A percentile compares a stretch with the other conserved stretches of the same genome.
phyloP scores from a whole-genome alignment of 2,329 filamentous ascomycete species.

The Pochonia chlamydosporia region DNA sequence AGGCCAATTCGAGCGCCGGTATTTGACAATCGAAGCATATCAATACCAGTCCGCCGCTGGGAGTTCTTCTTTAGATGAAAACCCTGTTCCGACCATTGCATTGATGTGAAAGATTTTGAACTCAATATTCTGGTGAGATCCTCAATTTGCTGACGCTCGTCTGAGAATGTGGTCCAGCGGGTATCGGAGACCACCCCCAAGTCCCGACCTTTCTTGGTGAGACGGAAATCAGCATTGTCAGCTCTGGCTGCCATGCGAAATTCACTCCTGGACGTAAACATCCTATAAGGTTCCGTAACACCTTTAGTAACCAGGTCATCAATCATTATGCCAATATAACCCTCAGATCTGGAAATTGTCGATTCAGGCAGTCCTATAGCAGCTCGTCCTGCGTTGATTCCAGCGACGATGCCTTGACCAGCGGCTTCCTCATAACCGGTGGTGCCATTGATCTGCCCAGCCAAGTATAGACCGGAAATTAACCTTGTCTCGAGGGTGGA shows the following conservation, averaged over 20 bases:
- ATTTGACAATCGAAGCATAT: constrained; percentile 66
- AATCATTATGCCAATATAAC: constrained; percentile 98
- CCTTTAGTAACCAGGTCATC: constrained; percentile 96
- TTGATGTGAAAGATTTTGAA: constrained; percentile 50
- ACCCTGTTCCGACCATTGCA: constrained; percentile 63
- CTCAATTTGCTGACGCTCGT: constrained; percentile 61
- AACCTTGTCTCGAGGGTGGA: constrained; percentile 92
- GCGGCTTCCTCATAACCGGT: constrained; percentile 98
- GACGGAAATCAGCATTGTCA: constrained; percentile 86
- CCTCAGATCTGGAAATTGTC: constrained; percentile 72
- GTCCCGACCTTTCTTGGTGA: constrained; percentile 71
- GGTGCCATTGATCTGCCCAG: constrained; percentile 96
- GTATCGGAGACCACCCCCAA: constrained; percentile 74
- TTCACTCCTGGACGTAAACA: constrained; percentile 96
- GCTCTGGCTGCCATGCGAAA: constrained; percentile 89
- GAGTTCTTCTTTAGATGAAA: constrained; percentile 64
- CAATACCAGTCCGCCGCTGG: constrained; percentile 64
- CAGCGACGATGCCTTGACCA: constrained; percentile 85
- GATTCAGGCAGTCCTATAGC: constrained; percentile 61
- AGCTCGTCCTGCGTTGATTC: constrained; percentile 86
- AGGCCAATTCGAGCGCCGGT: constrained; percentile 39
- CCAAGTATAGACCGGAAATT: constrained; percentile 82
- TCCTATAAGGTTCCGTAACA: constrained; percentile 92
- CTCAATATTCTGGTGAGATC: constrained; percentile 59
- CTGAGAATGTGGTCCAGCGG: constrained; percentile 67